Evolutionary conservation across 2,329 filamentous ascomycete species (phyloP), one percentile per base, ranked within the genome.

Genomic region (Endocalyx cinctus): DNA sequence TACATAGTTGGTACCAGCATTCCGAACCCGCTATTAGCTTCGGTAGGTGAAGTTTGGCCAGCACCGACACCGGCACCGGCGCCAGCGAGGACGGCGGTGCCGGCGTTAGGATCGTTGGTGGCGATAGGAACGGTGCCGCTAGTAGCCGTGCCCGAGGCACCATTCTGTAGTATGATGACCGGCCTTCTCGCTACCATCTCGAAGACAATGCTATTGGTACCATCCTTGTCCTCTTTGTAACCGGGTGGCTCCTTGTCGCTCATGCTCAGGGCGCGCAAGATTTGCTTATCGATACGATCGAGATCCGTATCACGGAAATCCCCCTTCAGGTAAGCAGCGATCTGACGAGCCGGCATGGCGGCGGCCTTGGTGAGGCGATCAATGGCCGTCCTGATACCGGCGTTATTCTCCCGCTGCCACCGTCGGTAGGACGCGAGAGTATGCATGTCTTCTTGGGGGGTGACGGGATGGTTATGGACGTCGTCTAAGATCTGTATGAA

Each of bases 391-490:
- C 50, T 38, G 22, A 55, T 49, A 12, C 51, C 50, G 27, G 47
- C 48, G 31, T 48, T 51, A 26, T 54, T 55, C 25, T 55, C 51
- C 11, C 47, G 43, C 42, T 55, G 50, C 51, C 51, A 55, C 6
- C 51, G 48, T 11, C 51, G 46, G 33, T 55, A 55, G 26, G 49
- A 50, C 8, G 51, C 46, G n/a, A 55, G 33, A 20, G 46, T 50
- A 34, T 55, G 47, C 51, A 55, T 55, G 26, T 43, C 39, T 13
- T 51, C 49, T 23, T 46, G 42, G n/a, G 35, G 28, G 6, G 50
- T 55, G 25, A 41, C 42, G 15, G 50, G 46, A 39, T 55, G 51
- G 34, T 55, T 55, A 34, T 55, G 51, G 2, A 34, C 17, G 6
- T 40, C 19, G n/a, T 52, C 42, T 2, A 54, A 39, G 13, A 55